Conservation (phyloP, 2,329 filamentous ascomycete species). For the Colletotrichum musae region DNA sequence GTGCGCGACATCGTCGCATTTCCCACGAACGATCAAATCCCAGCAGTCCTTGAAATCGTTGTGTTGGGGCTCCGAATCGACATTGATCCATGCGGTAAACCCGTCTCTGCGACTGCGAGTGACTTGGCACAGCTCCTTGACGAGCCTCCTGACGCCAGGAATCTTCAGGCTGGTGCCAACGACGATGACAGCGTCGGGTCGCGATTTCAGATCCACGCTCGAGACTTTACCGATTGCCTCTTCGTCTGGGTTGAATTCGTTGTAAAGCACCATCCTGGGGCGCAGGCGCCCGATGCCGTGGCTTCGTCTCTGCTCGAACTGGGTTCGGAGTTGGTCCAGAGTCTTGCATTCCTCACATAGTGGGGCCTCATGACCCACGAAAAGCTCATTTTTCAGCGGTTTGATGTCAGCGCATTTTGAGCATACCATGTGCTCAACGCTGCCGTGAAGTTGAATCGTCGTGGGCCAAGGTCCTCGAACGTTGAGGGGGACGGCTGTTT, state of each 20-base stretch:
- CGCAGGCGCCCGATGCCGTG: constrained; percentile 92
- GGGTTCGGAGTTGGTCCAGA: constrained; percentile 82
- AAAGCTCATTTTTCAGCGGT: constrained; percentile 83
- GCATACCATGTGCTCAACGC: constrained; percentile 96
- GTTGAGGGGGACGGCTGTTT: constrained; percentile 85
- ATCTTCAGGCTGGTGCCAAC: constrained; percentile 97
- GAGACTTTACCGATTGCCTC: constrained; percentile 96
- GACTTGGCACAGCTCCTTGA: constrained; percentile 89
- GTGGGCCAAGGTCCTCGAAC: constrained; percentile 91
- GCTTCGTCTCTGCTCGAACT: constrained; percentile 86
- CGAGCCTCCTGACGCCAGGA: constrained; percentile 89
- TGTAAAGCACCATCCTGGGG: constrained; percentile 96
- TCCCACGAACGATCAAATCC: constrained; percentile 90
- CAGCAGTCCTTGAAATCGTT: constrained; percentile 92
- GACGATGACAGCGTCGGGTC: constrained; percentile 93
- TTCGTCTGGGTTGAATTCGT: constrained; percentile 96
- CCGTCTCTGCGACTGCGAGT: constrained; percentile 88
- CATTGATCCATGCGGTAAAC: constrained; percentile 94
- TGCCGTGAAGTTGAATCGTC: constrained; percentile 94
- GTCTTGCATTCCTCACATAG: constrained; percentile 82
- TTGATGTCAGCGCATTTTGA: constrained; percentile 88
- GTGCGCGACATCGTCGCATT: constrained; percentile 88
- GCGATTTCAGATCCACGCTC: constrained; percentile 84
- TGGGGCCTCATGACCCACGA: constrained; percentile 87
- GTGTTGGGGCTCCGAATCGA: constrained; percentile 85